Base-by-base conservation (phyloP, 805 yeast species). In the Candida nonsorbophila region DNA sequence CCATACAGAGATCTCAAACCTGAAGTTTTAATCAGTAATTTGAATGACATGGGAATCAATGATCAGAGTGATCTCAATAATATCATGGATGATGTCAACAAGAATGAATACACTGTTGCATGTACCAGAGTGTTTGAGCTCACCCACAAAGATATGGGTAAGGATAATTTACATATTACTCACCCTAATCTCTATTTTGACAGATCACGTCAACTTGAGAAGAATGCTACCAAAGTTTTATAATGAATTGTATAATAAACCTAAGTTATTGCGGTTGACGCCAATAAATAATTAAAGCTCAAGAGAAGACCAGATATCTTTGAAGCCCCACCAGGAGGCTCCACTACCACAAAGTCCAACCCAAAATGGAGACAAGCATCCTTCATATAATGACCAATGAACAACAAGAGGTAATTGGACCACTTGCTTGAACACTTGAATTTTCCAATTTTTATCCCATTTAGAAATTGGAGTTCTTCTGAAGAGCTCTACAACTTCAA, bases 121-220 rank as follows among this genome's bases (percentile, higher is more conserved):
- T 88, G 96, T 52, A 81, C 97, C 0, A 72, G 84, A 47, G 95
- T 85, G 3, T 84, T 85, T 55, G 97, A 88, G 47, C 54, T 74
- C 11, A 72, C 85, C 17, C 81, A 77, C 44, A 64, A 64, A 32
- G 54, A 68, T 29, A 44, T 41, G 17, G 50, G 53, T 24, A 53
- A 56, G 15, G 81, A 76, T 34, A 78, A 74, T 36, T 66, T 74
- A 26, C 74, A 75, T 40, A 82, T 90, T 32, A 73, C 73, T 11
- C 95, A 87, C 59, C 97, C 98, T 4, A 87, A 88, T 49, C 69
- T 81, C 38, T 92, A 87, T 57, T 90, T 81, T 51, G 90, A 83
- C 40, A 69, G 94, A 44, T 76, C 84, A 16, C 62, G 80, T 39
- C 77, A 76, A 38, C 56, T 77, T 34, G 79, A 72, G 30, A 47